Conservation (phyloP, 257 asterid species). For the Henckelia pumila region DNA sequence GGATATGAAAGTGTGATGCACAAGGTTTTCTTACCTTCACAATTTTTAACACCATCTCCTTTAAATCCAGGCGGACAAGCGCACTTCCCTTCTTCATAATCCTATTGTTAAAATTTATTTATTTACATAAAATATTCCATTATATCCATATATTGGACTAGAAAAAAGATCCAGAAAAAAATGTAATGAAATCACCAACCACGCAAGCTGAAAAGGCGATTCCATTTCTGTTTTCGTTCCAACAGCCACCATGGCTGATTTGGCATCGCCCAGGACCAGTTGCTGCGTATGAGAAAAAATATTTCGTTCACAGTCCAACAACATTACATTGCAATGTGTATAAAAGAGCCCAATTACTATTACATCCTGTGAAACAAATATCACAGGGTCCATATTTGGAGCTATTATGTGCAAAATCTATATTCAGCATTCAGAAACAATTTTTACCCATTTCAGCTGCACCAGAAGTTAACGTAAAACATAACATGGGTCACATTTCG, state of each 20-base stretch:
- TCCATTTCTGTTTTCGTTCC: neutral
- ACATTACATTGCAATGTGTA: no score
- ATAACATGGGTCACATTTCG: neutral
- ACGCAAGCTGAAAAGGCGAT: neutral
- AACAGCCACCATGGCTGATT: neutral
- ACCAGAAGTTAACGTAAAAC: neutral
- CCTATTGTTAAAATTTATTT: conserved; percentile 39
- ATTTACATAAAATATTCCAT: neutral
- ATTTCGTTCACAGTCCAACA: no score
- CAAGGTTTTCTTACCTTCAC: conserved; percentile 57
- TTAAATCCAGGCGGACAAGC: conserved; percentile 76
- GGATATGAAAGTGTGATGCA: neutral
- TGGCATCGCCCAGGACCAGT: neutral
- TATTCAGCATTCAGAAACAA: neutral
- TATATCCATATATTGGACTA: conserved; percentile 16
- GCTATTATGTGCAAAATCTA: neutral
- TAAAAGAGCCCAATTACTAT: neutral
- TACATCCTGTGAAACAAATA: neutral
- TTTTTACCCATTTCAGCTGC: neutral
- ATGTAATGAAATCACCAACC: conserved; percentile 34
- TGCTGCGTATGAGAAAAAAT: neutral
- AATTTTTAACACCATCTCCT: conserved; percentile 77
- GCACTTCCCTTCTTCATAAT: conserved; percentile 67
- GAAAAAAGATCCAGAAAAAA: conserved; percentile 11
- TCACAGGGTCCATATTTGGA: neutral